Base-by-base conservation (phyloP, 1,284 basidiomycete species). In the Melampsora larici-populina region DNA sequence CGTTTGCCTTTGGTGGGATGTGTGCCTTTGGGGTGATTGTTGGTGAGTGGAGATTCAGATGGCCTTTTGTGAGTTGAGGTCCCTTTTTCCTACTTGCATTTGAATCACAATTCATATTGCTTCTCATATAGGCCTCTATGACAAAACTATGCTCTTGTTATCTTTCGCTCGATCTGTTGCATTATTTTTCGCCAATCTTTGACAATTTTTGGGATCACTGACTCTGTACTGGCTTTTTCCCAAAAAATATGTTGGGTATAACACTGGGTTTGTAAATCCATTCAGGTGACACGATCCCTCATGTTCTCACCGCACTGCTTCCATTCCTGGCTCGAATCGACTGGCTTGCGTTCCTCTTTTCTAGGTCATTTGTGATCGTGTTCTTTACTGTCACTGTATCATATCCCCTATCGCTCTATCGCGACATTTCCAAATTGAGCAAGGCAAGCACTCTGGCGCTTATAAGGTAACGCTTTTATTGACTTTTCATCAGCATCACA, bases 361-460 rank as follows among this genome's bases (percentile, higher is more conserved):
- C 94, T 83, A 90, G 97, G 58, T 89, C 92, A 82, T 93, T 97
- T 84, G 87, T 97, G 83, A 94, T 96, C 80, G 86, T 89, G 71
- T 86, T 94, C 69, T 92, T 91, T 85, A 97, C 94, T 0, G 84
- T 92, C 76, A 89, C 89, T 81, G 90, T 98, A 78, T 96, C 94
- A 5, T 99, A 94, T 83, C 97, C 97, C 0, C 88, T 99, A 48
- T 96, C 93, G 5, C 88, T 99, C 24, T 94, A 99, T 84, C 92
- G 96, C 72, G 94, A 97, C 84, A 99, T 99, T 81, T 92, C 97
- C 85, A 98, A 97, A 84, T 89, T 99, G 43, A 91, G 94, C 40
- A 91, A 94, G 75, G 94, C 94, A 4, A 95, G 92, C 46, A 90
- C 91, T 0, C 89, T 99, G 78, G 85, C 85, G 0, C 79, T 83